Evolutionary conservation across 331 rosid genomes (phyloP).

Genomic region (Malus hybrid): DNA sequence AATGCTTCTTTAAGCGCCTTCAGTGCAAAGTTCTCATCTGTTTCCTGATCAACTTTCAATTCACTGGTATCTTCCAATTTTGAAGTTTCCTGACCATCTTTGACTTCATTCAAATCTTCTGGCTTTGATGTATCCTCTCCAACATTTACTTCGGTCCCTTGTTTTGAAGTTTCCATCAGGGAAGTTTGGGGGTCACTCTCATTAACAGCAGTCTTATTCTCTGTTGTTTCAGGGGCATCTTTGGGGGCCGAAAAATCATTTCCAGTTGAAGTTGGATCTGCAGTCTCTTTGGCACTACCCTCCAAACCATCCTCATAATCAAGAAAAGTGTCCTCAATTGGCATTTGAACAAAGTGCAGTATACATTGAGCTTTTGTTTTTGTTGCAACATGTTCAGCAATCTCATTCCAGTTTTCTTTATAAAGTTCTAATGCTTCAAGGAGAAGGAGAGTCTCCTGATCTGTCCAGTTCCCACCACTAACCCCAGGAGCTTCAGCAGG

Average conservation of each 20-base stretch:
- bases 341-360: slow-evolving; percentile 97
- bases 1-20: slow-evolving; percentile 87
- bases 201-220: slow-evolving; percentile 29
- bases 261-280: slow-evolving; percentile 41
- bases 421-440: slow-evolving; percentile 97
- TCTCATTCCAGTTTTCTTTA: slow-evolving; percentile 96
- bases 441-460: slow-evolving; percentile 98
- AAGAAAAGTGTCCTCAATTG: slow-evolving; percentile 79
- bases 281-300: slow-evolving; percentile 48
- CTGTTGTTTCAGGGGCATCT: slow-evolving; percentile 43
- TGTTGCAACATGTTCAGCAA: slow-evolving; percentile 98
- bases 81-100: slow-evolving; percentile 35
- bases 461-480: slow-evolving; percentile 98
- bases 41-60: slow-evolving; percentile 35
- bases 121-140: slow-evolving; percentile 34
- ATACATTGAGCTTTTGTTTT: slow-evolving; percentile 97
- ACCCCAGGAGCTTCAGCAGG: slow-evolving; percentile 89
- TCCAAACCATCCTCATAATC: slow-evolving; percentile 44
- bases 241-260: slow-evolving; percentile 39
- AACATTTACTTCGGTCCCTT: slow-evolving; percentile 35
- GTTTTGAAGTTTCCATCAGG: slow-evolving; percentile 35
- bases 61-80: slow-evolving; percentile 38
- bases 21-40: slow-evolving; percentile 46
- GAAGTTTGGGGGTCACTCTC: slow-evolving; percentile 34
- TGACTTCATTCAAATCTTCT: slow-evolving; percentile 41